phyloP scores from a whole-genome alignment of 2,329 filamentous ascomycete genomes.

The Fusarium irregulare region DNA sequence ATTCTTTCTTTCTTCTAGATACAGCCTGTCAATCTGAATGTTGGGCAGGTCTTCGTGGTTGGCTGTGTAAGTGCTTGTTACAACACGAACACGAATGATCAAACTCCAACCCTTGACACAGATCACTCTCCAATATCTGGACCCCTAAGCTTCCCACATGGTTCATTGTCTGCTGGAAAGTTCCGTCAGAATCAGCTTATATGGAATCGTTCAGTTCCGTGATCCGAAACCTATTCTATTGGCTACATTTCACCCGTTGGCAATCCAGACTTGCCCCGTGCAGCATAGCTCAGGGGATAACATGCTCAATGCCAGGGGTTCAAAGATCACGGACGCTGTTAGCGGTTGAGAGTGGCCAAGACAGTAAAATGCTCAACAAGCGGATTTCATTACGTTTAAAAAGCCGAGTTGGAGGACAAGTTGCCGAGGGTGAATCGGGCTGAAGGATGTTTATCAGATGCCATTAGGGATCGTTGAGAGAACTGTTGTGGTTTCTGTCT shows the following conservation, averaged over 20 bases:
- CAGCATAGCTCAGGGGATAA: slow-evolving; percentile 30
- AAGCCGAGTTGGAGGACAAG: neutral
- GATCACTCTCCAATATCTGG: neutral
- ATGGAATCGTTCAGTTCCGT: slow-evolving; percentile 20
- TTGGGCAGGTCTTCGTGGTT: too few relatives aligned
- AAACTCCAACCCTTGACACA: neutral
- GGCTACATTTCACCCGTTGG: neutral
- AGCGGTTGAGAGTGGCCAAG: slow-evolving; percentile 9
- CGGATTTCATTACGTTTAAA: slow-evolving; percentile 31
- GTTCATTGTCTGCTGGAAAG: neutral
- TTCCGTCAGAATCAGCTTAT: slow-evolving; percentile 9
- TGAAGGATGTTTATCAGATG: neutral
- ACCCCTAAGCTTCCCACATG: neutral
- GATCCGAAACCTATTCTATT: slow-evolving; percentile 5
- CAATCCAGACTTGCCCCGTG: slow-evolving; percentile 9
- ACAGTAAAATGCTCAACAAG: neutral
- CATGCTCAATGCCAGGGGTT: slow-evolving; percentile 3
- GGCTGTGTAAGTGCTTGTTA: neutral
- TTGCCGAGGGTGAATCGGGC: slow-evolving; percentile 20
- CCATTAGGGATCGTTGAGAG: neutral
- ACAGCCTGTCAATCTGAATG: too few relatives aligned
- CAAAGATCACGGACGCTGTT: slow-evolving; percentile 22
- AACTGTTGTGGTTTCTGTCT: too few relatives aligned
- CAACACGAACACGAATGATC: slow-evolving; percentile 15
- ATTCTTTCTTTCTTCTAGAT: accelerated